Percentiles rank a stretch among this genome's conserved stretches.
phyloP scores from a whole-genome alignment of 1,284 basidiomycete genomes.

The Mycena citricolor region DNA sequence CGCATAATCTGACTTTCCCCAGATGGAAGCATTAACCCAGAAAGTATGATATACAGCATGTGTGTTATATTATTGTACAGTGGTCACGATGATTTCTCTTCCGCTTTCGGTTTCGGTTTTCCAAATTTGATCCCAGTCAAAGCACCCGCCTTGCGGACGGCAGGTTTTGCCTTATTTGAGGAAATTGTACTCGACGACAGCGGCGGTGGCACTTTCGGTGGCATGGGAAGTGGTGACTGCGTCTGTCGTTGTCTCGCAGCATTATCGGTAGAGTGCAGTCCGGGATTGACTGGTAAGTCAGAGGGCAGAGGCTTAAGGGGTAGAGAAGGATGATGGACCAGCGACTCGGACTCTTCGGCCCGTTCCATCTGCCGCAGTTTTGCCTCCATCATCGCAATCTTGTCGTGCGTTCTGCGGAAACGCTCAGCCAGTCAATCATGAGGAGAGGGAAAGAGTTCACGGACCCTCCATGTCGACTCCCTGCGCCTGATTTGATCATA shows the following conservation, averaged over 20 bases:
- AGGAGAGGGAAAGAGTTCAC: slow-evolving; percentile 27
- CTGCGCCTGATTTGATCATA: slow-evolving; percentile 73
- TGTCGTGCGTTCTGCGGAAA: slow-evolving; percentile 68
- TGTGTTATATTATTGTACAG: slow-evolving; percentile 4
- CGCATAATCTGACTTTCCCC: slow-evolving; percentile 1
- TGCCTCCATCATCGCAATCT: slow-evolving; percentile 95
- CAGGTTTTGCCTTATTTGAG: slow-evolving; percentile 2
- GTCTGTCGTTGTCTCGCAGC: slow-evolving; percentile 18
- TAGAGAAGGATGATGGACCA: slow-evolving; percentile 48
- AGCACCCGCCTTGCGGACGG: not conserved
- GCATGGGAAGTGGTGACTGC: no score
- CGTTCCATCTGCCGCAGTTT: slow-evolving; percentile 82
- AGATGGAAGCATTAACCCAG: slow-evolving; percentile 37
- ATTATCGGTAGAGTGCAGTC: slow-evolving; percentile 1
- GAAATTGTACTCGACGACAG: slow-evolving; percentile 7
- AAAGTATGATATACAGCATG: slow-evolving; percentile 1
- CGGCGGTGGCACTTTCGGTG: slow-evolving; percentile 7
- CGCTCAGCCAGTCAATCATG: slow-evolving; percentile 2
- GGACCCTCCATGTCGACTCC: slow-evolving; percentile 60
- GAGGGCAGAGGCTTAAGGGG: slow-evolving; percentile 46
- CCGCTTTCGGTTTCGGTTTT: slow-evolving; percentile 16
- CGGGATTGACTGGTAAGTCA: slow-evolving; percentile 1
- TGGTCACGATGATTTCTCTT: not conserved
- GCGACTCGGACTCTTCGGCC: slow-evolving; percentile 26
- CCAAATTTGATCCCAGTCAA: slow-evolving; percentile 18